These are phyloP conservation scores for Cenchrus purpureus DNA, from an alignment of 176 grass and related monocot genomes.

Conservation along the genomic window DNA sequence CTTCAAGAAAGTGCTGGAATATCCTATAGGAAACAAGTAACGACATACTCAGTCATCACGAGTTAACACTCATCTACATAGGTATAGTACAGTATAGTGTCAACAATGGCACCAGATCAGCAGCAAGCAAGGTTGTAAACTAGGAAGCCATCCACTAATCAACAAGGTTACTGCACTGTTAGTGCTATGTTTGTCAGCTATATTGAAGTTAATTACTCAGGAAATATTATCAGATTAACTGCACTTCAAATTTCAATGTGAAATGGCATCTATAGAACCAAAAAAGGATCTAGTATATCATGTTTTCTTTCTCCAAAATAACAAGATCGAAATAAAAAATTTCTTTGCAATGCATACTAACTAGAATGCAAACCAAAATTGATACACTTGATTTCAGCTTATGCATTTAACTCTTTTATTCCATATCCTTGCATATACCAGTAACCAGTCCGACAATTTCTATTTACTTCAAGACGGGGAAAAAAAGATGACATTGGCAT, in stretches of 20 bases:
- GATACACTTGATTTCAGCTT: neutral
- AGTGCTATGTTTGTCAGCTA: slow-evolving; percentile 18
- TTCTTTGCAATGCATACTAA: too few relatives aligned
- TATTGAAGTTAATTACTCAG: slow-evolving; percentile 32
- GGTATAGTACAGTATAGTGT: neutral
- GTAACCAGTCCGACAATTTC: neutral
- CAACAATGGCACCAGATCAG: slow-evolving; percentile 8
- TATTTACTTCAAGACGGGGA: slow-evolving; percentile 26
- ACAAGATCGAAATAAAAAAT: neutral
- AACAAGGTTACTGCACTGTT: slow-evolving; percentile 3
- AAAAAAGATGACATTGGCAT: neutral
- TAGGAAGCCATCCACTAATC: slow-evolving; percentile 14
- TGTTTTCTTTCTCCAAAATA: slow-evolving; percentile 5
- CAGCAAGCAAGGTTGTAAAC: slow-evolving; percentile 23
- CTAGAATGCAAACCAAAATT: neutral
- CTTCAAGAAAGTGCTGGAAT: slow-evolving; percentile 73
- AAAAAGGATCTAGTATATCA: slow-evolving; percentile 29
- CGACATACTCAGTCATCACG: slow-evolving; percentile 33
- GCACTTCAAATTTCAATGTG: slow-evolving; percentile 5
- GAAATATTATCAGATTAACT: neutral
- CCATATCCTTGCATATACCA: neutral
- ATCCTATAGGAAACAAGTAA: slow-evolving; percentile 60
- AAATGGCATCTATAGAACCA: neutral
- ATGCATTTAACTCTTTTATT: neutral
- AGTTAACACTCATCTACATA: slow-evolving; percentile 19